A percentile compares a stretch with the other conserved stretches of the same genome.
These are phyloP conservation scores for Microcera coccophila DNA, from an alignment of 2,329 filamentous ascomycete genomes.

Conservation along the genomic window DNA sequence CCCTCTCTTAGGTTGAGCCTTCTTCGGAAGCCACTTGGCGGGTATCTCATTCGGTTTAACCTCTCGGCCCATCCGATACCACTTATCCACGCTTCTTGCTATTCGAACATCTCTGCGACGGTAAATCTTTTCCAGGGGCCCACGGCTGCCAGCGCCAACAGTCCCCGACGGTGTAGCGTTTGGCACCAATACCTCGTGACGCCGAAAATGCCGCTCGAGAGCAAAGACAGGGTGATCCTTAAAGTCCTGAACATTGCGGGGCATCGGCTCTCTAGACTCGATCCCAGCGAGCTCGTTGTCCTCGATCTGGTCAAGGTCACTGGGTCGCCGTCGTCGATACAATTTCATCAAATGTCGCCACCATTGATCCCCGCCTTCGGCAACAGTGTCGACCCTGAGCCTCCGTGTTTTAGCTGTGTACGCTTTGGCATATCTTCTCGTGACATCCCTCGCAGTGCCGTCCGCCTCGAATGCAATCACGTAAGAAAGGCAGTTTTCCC, in stretches of 20 bases:
- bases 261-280: conserved; percentile 77
- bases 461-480: conserved; percentile 82
- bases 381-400: conserved; percentile 65
- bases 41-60: conserved; percentile 77
- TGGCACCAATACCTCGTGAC: conserved; percentile 77
- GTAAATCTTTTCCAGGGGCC: conserved; percentile 72
- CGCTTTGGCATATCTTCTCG: conserved; percentile 78
- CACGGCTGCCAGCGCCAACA: conserved; percentile 62
- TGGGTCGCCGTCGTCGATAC: conserved; percentile 40
- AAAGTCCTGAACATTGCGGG: conserved; percentile 80
- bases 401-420: conserved; percentile 88
- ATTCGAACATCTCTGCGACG: conserved; percentile 74
- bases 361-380: conserved; percentile 49
- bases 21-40: conserved; percentile 65
- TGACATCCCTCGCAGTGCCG: conserved; percentile 77
- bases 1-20: conserved; percentile 31
- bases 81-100: conserved; percentile 77
- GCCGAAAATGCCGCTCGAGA: conserved; percentile 76
- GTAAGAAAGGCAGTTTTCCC: conserved; percentile 74
- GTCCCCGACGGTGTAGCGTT: conserved; percentile 70
- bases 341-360: conserved; percentile 49
- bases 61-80: conserved; percentile 83
- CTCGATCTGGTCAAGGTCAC: conserved; percentile 79
- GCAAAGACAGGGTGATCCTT: conserved; percentile 82
- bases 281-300: conserved; percentile 68